Base-by-base conservation (phyloP, 805 yeast species). In the Candida khao-thaluensis region DNA sequence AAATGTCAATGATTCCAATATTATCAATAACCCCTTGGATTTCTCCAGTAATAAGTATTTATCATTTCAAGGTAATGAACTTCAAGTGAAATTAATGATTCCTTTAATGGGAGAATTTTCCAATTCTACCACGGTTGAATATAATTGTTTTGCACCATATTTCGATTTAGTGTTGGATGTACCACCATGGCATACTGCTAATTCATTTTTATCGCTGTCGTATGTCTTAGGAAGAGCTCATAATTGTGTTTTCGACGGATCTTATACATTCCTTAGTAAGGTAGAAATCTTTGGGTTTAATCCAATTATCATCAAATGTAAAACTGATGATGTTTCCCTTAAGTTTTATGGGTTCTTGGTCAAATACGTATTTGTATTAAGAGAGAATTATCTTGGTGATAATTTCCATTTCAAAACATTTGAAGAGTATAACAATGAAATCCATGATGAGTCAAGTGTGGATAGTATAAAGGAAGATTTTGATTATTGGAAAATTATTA, bases 331-430 rank as follows among this genome's bases (percentile, higher is more conserved):
- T 34, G 77, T 90, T 1, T 78, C 85, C 0, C 54, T 93, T 27
- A 73, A 82, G 34, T 76, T 83, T 31, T 85, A 85, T 55, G 99
- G 99, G 0, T 85, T 79, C 56, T 72, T 89, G 6, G 69, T 88
- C 5, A 77, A 82, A 47, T 88, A 85, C 56, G 65, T 91, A 29
- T 77, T 89, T 68, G 74, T 79, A 11, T 69, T 93, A 34, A 75
- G 82, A 33, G 96, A 86, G 54, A 93, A 93, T 55, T 91, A 93
- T 56, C 85, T 93, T 58, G 99, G 99, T 2, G 93, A 86, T 31
- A 72, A 74, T 44, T 71, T 77, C n/a, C 86, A 81, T 49, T 93
- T 93, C 56, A 80, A 77, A 48, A 93, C 98, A 0, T 72, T 88
- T 32, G 93, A 87, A 46, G 99, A 91, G 56, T 90, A 81, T 48